Evolutionary conservation across 345 rosid species (phyloP).

Genomic region (Lepidium africanum): DNA sequence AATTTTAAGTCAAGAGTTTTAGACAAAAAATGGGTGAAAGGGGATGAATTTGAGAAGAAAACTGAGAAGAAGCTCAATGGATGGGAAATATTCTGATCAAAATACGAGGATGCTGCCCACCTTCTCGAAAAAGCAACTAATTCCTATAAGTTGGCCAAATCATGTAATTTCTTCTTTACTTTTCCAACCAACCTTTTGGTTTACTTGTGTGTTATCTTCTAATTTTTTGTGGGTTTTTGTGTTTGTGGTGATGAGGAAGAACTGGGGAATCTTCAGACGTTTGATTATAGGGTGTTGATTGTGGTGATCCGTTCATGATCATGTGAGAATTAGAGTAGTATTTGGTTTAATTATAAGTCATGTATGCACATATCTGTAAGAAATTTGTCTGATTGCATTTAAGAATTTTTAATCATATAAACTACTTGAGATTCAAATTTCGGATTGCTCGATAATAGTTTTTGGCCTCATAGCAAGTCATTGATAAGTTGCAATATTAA

Average conservation of each 20-base stretch:
- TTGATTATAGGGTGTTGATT: neutral
- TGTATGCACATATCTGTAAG: neutral
- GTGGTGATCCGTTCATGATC: neutral
- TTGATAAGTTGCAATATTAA: too few relatives aligned
- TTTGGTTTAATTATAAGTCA: neutral
- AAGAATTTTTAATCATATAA: neutral
- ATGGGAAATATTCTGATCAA: conserved; percentile 2
- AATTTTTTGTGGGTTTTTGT: neutral
- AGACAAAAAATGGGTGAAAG: neutral
- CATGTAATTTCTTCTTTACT: too few relatives aligned
- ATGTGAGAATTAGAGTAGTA: neutral
- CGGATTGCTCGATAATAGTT: neutral
- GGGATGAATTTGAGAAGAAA: conserved; percentile 22
- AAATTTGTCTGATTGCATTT: neutral
- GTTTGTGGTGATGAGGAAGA: neutral
- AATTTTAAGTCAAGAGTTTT: neutral
- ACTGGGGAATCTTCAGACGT: neutral
- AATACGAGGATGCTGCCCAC: conserved; percentile 12
- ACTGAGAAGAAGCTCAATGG: conserved; percentile 18
- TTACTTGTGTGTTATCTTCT: neutral
- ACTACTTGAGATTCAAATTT: neutral
- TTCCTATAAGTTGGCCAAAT: too few relatives aligned
- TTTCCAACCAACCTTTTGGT: neutral
- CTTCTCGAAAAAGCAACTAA: conserved; percentile 1
- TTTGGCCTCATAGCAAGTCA: too few relatives aligned